Evolutionary conservation across 1,284 basidiomycete genomes (phyloP), one percentile per base, ranked within the genome.

Genomic region (Clitocybe nebularis): DNA sequence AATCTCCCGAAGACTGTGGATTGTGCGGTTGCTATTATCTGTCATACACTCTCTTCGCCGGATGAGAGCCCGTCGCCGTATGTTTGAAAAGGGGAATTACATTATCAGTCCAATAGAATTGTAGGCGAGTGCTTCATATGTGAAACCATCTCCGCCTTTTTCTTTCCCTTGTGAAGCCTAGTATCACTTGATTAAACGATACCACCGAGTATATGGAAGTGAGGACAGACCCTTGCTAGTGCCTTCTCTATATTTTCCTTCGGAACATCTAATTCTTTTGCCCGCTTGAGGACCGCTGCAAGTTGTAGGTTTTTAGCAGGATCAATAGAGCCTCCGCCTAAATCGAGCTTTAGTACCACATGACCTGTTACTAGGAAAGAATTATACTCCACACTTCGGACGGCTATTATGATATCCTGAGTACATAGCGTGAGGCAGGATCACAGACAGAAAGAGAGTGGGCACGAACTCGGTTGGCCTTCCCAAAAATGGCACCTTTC

Each of bases 231-330:
- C 67, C 76, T 80, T 13, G 72, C 74, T 39, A 92, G 66, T 0
- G 86, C 82, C 26, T 71, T 78, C 54, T 86, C 84, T 3, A 92
- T 79, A 56, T 86, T 89, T 28, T 84, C 77, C 56, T 81, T 91
- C 0, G 89, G 89, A 26, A 91, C 77, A 24, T 85, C 84, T 28
- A 71, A 67, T 0, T 79, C 72, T 57, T 75, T 84, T 0, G 81
- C 80, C 42, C 75, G 71, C 50, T 76, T 78, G 3, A 92, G 53
- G 1, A 76, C 77, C 1, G 70, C 66, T 1, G 81, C 79, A 24
- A 93, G 68, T 7, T 78, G 67, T 2, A 72, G 44, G 56, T 92
- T 92, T 47, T 73, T 67, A 5, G 69, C 71, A 1, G 86, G 84
- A 56, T 87, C 83, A 0, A 69, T 55, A 13, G 82, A 84, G 26